Base-by-base conservation (phyloP, 1,139 yeast species). In the Blastobotrys arbuscula region DNA sequence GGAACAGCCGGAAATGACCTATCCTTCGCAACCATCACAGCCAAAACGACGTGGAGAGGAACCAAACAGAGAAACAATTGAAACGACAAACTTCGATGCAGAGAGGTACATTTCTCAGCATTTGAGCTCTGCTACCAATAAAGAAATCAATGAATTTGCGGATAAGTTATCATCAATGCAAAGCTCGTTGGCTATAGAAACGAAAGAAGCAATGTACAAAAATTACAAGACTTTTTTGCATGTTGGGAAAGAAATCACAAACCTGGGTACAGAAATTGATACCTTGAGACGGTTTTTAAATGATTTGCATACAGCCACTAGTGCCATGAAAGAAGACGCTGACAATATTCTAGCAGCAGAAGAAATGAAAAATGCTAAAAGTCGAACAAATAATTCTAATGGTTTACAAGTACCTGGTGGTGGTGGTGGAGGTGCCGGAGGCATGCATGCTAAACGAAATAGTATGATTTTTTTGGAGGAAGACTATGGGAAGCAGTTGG, bases 401-500 rank as follows among this genome's bases (percentile, higher is more conserved):
- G 24, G 4, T 31, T 20, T 12, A 40, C 13, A 13, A 15, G 39
- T n/a, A 24, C 42, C 42, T 20, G 37, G 42, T 33, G 23, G 26
- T 42, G 23, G 21, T 20, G 8, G 38, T 12, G 12, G 19, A 12
- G 44, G 31, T 33, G 39, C 28, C 8, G 13, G 28, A 24, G 28
- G 28, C 10, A 24, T 24, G 28, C 39, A 35, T 37, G 46, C 50
- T 51, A 89, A 84, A 61, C 68, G 94, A 43, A 78, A 85, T 45
- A 82, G 90, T 48, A 80, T 89, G 47, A 60, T 84, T 50, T 79
- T 86, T 45, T 71, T 87, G 53, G 94, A 85, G 62, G 82, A 79
- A 60, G 77, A 84, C 74, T 87, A 95, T 96, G 85, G 82, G 24
- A 76, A 73, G 46, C 90, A 87, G 59, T 72, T 90, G 60, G 79